Evolutionary conservation across 176 grass and related monocot species (phyloP).

Genomic region (Melocanna baccifera): DNA sequence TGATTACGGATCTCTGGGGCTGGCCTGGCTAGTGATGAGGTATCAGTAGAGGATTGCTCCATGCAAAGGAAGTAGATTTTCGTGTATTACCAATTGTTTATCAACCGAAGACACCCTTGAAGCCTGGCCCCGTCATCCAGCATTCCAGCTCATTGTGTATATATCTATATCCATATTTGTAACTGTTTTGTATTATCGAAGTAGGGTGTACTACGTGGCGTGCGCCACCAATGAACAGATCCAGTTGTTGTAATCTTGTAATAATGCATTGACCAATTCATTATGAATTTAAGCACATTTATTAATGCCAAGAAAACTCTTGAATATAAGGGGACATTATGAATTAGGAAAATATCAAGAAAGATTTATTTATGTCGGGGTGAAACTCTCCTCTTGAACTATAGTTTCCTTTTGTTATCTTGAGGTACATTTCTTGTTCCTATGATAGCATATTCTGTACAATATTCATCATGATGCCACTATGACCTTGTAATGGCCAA

Average conservation of each 20-base stretch:
- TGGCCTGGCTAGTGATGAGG: background rate
- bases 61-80: conserved; percentile 23
- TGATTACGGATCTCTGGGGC: background rate
- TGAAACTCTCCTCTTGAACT: background rate
- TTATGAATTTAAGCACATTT: conserved; percentile 25
- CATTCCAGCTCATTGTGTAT: conserved; percentile 29
- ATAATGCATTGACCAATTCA: conserved; percentile 31
- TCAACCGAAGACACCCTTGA: background rate
- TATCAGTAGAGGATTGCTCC: conserved; percentile 10
- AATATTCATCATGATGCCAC: background rate
- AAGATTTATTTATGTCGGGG: background rate
- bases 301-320: background rate
- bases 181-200: conserved; percentile 35
- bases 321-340: background rate
- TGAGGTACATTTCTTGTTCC: background rate
- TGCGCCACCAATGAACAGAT: conserved; percentile 16
- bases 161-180: conserved; percentile 36
- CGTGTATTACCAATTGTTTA: conserved; percentile 23
- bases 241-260: conserved; percentile 33
- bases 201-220: conserved; percentile 17
- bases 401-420: background rate
- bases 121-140: conserved; percentile 14
- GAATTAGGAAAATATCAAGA: background rate
- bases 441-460: background rate
- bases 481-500: background rate